A percentile compares a stretch with the other conserved stretches of the same genome.
Conservation (phyloP, 2,329 filamentous ascomycete genomes). For the Penicillium sp. region DNA sequence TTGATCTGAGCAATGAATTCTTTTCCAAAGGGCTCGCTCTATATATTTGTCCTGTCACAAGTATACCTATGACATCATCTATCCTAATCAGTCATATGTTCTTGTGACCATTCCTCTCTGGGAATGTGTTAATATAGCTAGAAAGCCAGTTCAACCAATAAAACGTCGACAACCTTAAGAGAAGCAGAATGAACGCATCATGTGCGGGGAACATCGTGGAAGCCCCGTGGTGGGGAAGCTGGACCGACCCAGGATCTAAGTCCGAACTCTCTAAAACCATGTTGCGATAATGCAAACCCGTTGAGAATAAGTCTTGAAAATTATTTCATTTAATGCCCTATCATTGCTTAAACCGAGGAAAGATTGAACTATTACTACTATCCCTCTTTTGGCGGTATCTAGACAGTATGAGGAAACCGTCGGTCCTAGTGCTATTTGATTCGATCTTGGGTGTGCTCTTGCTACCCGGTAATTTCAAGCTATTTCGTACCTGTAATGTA, state of each 20-base stretch:
- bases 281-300: neutral
- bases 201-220: neutral
- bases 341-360: neutral
- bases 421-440: neutral
- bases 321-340: neutral
- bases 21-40: neutral
- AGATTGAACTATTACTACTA: neutral
- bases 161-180: neutral
- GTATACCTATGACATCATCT: neutral
- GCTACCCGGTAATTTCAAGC: neutral
- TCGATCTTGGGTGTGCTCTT: neutral
- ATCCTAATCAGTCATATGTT: neutral
- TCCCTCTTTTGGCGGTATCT: neutral
- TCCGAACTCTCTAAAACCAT: neutral
- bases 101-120: neutral
- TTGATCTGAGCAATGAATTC: neutral
- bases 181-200: neutral
- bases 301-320: neutral
- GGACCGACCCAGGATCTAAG: neutral
- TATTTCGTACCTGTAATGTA: neutral
- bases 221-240: neutral
- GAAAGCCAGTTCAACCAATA: neutral
- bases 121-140: neutral
- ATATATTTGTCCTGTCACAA: neutral
- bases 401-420: neutral